Base-by-base conservation (phyloP, 2,329 filamentous ascomycete species). In the Microsporum audouinii region DNA sequence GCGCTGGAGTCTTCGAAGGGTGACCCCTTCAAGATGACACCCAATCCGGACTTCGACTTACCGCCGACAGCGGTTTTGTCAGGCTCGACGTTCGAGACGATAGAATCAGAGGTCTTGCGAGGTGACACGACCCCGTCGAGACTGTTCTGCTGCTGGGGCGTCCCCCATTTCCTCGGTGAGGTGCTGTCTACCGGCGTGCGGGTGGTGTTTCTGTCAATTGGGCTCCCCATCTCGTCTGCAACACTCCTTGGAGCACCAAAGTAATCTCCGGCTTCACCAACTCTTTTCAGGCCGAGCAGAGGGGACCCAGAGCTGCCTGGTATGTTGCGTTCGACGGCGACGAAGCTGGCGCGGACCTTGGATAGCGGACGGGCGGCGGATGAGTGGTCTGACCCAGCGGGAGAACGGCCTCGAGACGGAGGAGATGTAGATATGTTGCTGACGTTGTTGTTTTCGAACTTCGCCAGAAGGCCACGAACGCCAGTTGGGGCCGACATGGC, bases 371-470 rank as follows among this genome's bases (percentile, higher is more conserved):
- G 79, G 36, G 84, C 49, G 65, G 68, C 70, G 61, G 72, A 62
- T 68, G 73, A 63, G 72, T 73, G 66, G 72, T 72, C 65, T 74
- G 73, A 75, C 31, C 69, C 71, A 61, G 80, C 83, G 60, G 86
- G 86, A 62, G 85, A 87, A 72, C 87, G 81, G 63, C 87, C 88
- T 77, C 87, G 80, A 65, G 87, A 86, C 14, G 85, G 84, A 65
- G 84, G 82, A 68, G 82, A 86, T 62, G 79, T 78, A 66, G 84
- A 80, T 70, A 80, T 81, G 72, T 82, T 85, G 70, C 84, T 82
- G 66, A 84, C 82, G 71, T 81, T 83, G 74, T 84, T 88, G 71
- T 84, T 84, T 79, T 91, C 88, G 72, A 91, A 91, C 81, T 88
- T 89, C 70, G 88, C 88, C 68, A 87, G 81, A 66, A 91, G 83